These are phyloP conservation scores for Myotisia sp. DNA, from an alignment of 2,329 filamentous ascomycete genomes.

Conservation along the genomic window DNA sequence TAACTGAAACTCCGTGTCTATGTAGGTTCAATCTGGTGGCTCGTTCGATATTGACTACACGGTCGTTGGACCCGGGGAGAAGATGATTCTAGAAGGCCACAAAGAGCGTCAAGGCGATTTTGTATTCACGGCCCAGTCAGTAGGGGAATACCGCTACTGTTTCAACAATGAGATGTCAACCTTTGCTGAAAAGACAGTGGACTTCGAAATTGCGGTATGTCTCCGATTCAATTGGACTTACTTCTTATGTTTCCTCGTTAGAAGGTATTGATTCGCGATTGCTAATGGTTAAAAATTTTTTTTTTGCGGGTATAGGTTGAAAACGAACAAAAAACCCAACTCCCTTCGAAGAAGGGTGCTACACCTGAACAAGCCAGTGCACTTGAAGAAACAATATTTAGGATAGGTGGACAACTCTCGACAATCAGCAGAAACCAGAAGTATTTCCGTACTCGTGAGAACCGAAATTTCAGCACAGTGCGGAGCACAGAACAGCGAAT, in stretches of 20 bases:
- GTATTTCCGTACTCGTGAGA: constrained; percentile 97
- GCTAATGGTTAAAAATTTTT: neutral
- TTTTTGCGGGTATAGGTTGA: constrained; percentile 53
- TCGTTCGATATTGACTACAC: constrained; percentile 94
- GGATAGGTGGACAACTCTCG: constrained; percentile 80
- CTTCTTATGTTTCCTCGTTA: neutral
- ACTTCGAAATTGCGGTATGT: constrained; percentile 88
- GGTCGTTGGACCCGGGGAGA: constrained; percentile 68
- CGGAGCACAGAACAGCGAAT: constrained; percentile 90
- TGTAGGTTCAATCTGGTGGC: constrained; percentile 88
- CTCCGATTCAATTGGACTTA: constrained; percentile 1
- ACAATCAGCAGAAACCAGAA: constrained; percentile 96
- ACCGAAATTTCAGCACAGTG: constrained; percentile 96
- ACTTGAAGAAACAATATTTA: constrained; percentile 89
- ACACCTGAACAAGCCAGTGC: constrained; percentile 75
- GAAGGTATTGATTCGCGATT: neutral
- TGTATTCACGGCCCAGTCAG: constrained; percentile 81
- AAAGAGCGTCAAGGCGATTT: constrained; percentile 96
- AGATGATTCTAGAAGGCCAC: constrained; percentile 66
- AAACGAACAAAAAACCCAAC: constrained; percentile 66
- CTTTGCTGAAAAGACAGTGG: constrained; percentile 91
- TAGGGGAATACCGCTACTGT: constrained; percentile 90
- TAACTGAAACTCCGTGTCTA: no score
- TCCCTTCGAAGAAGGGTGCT: constrained; percentile 79
- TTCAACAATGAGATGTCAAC: constrained; percentile 98